Percentiles rank a stretch among this genome's conserved stretches.
phyloP scores from a whole-genome alignment of 768 basidiomycete genomes.

The Collybia sordida region DNA sequence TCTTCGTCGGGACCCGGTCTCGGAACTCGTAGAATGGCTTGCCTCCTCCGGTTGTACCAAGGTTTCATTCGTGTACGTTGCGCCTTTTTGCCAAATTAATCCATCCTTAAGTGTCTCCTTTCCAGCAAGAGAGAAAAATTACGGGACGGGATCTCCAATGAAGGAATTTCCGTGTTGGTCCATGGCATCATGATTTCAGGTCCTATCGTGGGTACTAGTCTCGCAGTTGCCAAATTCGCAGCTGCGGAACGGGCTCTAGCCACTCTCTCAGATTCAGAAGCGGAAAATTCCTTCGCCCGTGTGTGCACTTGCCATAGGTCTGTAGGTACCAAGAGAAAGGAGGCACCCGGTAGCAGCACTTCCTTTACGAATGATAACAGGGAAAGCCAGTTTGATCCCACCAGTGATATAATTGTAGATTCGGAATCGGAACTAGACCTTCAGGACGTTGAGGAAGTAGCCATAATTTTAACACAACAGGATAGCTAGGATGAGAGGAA shows the following conservation, averaged over 20 bases:
- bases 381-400: not conserved
- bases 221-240: constrained; percentile 63
- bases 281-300: constrained; percentile 40
- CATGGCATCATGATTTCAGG: constrained; percentile 59
- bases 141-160: constrained; percentile 20
- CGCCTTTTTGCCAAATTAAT: not conserved
- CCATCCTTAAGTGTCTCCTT: not conserved
- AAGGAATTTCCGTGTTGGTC: constrained; percentile 56
- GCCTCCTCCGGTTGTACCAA: constrained; percentile 55
- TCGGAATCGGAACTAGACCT: constrained; percentile 5
- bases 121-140: constrained; percentile 19
- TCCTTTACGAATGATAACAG: not conserved
- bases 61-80: constrained; percentile 28
- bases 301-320: constrained; percentile 34
- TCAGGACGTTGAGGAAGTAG: constrained; percentile 8
- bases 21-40: constrained; percentile 69
- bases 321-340: constrained; percentile 4
- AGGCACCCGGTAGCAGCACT: constrained; percentile 3
- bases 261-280: constrained; percentile 47
- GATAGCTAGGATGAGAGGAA: not conserved
- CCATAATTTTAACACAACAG: constrained; percentile 1
- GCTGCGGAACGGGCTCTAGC: constrained; percentile 62
- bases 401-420: not conserved
- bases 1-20: constrained; percentile 69
- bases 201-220: constrained; percentile 58